These are phyloP conservation scores for Pseudonitzschia multiseries DNA, from an alignment of 108 stramenopile species.

Conservation along the genomic window DNA sequence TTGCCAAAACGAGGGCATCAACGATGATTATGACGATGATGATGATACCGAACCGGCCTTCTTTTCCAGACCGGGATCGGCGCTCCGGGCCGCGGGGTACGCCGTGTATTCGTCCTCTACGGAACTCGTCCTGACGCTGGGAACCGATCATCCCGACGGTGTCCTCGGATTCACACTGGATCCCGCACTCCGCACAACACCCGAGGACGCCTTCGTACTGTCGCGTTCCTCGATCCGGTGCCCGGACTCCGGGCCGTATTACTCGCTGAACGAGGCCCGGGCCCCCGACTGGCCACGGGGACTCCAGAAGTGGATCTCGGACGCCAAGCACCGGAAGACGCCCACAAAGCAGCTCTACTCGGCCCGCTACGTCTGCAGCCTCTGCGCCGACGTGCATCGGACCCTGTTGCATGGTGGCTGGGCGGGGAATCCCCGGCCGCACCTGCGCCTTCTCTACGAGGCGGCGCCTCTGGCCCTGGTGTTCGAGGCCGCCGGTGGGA, in stretches of 20 bases:
- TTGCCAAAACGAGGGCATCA: slow-evolving; percentile 7
- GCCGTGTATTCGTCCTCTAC: slow-evolving; percentile 64
- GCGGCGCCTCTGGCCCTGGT: slow-evolving; percentile 73
- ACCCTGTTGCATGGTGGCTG: slow-evolving; percentile 69
- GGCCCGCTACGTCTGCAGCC: slow-evolving; percentile 70
- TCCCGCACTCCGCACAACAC: not conserved
- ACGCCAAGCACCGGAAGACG: slow-evolving; percentile 22
- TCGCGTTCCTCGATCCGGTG: slow-evolving; percentile 31
- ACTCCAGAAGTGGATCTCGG: slow-evolving; percentile 8
- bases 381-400: slow-evolving; percentile 79
- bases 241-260: slow-evolving; percentile 19
- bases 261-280: slow-evolving; percentile 25
- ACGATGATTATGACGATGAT: not conserved
- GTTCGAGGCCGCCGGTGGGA: slow-evolving; percentile 64
- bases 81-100: slow-evolving; percentile 56
- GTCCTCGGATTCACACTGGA: slow-evolving; percentile 13
- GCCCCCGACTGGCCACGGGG: slow-evolving; percentile 26
- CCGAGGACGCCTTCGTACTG: slow-evolving; percentile 35
- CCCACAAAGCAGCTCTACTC: slow-evolving; percentile 19
- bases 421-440: slow-evolving; percentile 32
- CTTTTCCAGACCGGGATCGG: slow-evolving; percentile 46
- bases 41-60: no score
- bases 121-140: slow-evolving; percentile 57
- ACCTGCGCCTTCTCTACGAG: slow-evolving; percentile 75
- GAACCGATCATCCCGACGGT: slow-evolving; percentile 1